These are phyloP conservation scores for Wickerhamiella nectarea DNA, from an alignment of 805 yeast species.

Conservation along the genomic window DNA sequence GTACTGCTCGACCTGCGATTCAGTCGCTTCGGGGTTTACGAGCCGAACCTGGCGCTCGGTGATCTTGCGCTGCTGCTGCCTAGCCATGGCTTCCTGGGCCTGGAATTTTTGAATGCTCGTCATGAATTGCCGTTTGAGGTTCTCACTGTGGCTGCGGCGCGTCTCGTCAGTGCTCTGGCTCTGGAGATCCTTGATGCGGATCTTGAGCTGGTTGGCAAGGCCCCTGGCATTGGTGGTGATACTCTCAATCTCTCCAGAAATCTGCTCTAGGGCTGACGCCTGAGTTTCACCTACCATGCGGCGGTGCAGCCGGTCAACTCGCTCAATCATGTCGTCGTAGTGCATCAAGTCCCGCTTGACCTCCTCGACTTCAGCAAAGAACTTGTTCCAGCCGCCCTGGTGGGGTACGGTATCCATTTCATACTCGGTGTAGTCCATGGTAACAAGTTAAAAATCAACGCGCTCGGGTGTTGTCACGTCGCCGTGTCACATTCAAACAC, in stretches of 20 bases:
- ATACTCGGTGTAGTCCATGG: constrained; percentile 8
- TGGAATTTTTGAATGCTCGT: constrained; percentile 76
- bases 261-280: constrained; percentile 51
- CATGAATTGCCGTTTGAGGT: constrained; percentile 71
- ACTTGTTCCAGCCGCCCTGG: constrained; percentile 28
- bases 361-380: constrained; percentile 54
- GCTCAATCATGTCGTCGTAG: constrained; percentile 53
- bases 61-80: constrained; percentile 69
- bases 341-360: constrained; percentile 57
- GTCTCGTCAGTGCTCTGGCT: constrained; percentile 47
- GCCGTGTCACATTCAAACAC: too few relatives aligned
- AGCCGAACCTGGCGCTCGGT: constrained; percentile 88
- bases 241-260: constrained; percentile 63
- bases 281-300: constrained; percentile 59
- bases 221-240: constrained; percentile 66
- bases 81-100: constrained; percentile 71
- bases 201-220: constrained; percentile 61
- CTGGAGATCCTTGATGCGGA: constrained; percentile 65
- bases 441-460: neutral
- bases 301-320: constrained; percentile 57
- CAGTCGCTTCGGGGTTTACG: constrained; percentile 40
- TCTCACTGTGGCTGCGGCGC: constrained; percentile 82
- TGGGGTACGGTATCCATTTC: constrained; percentile 4
- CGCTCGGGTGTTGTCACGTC: too few relatives aligned
- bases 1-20: constrained; percentile 70